A percentile compares a stretch with the other conserved stretches of the same genome.
Evolutionary conservation across 2,329 filamentous ascomycete genomes (phyloP).

Genomic region (Colletotrichum euphorbiae): DNA sequence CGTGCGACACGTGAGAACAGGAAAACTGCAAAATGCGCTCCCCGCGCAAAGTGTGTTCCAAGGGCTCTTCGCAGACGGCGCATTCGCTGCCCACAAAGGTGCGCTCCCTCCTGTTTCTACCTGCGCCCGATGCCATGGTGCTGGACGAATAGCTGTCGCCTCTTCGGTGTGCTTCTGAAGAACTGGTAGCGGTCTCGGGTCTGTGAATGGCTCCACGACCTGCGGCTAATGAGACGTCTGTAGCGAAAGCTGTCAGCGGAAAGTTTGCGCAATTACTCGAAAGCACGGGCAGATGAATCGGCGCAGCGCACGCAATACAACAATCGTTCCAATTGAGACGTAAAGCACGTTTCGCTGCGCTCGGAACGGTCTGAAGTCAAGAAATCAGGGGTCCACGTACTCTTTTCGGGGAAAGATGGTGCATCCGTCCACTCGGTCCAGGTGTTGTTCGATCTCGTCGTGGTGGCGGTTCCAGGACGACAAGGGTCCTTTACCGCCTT

Average conservation of each 20-base stretch:
- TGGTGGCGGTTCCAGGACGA: conserved; percentile 37
- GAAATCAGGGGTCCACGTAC: conserved; percentile 47
- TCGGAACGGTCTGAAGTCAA: background rate
- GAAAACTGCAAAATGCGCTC: conserved; percentile 96
- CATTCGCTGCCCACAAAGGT: conserved; percentile 97
- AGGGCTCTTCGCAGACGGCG: conserved; percentile 94
- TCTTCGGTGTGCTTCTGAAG: conserved; percentile 52
- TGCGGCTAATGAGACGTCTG: conserved; percentile 46
- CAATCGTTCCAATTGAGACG: background rate
- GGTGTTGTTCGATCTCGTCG: conserved; percentile 30
- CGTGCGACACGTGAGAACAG: conserved; percentile 96
- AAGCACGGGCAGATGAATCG: background rate
- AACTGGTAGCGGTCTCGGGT: conserved; percentile 50
- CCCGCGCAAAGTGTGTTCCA: conserved; percentile 94
- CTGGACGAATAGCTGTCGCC: conserved; percentile 46
- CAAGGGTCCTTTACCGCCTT: conserved; percentile 36
- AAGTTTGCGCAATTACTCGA: background rate
- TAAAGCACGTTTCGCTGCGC: background rate
- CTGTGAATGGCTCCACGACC: conserved; percentile 45
- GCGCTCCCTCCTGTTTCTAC: conserved; percentile 85
- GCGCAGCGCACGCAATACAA: background rate
- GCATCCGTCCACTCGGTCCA: conserved; percentile 43
- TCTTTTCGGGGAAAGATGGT: conserved; percentile 55
- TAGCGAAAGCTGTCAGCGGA: conserved; percentile 22
- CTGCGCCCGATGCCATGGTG: conserved; percentile 61